These are phyloP conservation scores for Calonectria hongkongensis DNA, from an alignment of 2,329 filamentous ascomycete species.

Conservation along the genomic window DNA sequence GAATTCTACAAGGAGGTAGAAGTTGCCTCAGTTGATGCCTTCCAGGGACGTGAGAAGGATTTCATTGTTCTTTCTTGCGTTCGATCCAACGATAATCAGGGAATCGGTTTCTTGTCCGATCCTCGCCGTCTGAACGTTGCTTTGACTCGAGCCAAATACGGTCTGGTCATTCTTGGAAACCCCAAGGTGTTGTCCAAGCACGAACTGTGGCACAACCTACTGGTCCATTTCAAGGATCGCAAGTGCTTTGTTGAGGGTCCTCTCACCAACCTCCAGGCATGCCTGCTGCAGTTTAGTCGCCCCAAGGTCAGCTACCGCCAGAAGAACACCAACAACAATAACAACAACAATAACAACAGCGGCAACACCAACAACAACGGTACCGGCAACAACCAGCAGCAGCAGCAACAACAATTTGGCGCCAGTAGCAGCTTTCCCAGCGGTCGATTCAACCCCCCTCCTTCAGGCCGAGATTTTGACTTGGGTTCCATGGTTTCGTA, in stretches of 20 bases:
- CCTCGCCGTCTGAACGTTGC: slow-evolving; percentile 98
- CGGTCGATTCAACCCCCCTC: slow-evolving; percentile 65
- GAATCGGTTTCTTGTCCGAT: slow-evolving; percentile 98
- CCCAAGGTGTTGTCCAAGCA: slow-evolving; percentile 98
- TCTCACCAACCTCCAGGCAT: slow-evolving; percentile 95
- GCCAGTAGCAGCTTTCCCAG: slow-evolving; percentile 60
- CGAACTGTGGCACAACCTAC: slow-evolving; percentile 95
- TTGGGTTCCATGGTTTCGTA: slow-evolving; percentile 94
- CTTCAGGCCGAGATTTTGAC: slow-evolving; percentile 76
- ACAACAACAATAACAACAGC: slow-evolving; percentile 72
- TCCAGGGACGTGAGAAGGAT: slow-evolving; percentile 99
- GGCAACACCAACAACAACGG: slow-evolving; percentile 45
- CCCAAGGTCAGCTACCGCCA: slow-evolving; percentile 96
- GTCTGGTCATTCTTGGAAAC: slow-evolving; percentile 96
- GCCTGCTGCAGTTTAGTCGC: slow-evolving; percentile 93
- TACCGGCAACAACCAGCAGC: slow-evolving; percentile 72
- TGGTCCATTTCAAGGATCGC: slow-evolving; percentile 96
- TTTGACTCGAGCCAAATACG: slow-evolving; percentile 96
- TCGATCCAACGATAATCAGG: slow-evolving; percentile 98
- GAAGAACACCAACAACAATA: slow-evolving; percentile 83
- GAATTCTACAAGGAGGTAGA: slow-evolving; percentile 99
- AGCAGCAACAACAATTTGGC: slow-evolving; percentile 69
- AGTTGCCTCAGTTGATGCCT: slow-evolving; percentile 97
- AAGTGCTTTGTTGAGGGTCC: slow-evolving; percentile 98
- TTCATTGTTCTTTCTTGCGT: slow-evolving; percentile 99